Evolutionary conservation across 164 flowering plant species (phyloP), one percentile per base, ranked within the genome.

Genomic region (Akebia trifoliata): DNA sequence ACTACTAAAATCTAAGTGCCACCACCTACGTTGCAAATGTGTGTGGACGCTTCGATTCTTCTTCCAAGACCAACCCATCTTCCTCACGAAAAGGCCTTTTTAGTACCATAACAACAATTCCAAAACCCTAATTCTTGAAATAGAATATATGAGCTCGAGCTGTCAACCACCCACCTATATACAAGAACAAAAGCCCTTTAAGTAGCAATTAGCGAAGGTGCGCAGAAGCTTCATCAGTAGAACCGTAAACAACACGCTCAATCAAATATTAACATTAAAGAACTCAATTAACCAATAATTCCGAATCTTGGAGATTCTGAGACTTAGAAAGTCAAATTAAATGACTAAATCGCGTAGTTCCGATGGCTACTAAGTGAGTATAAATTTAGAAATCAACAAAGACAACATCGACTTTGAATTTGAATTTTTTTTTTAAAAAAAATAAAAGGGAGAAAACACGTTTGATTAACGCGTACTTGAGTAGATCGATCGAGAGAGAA

Each of bases 51-150:
- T 68, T 80, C 12, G 69, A 18, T 21, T 38, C 66, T 40, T 46
- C 57, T 21, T 25, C 46, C 22, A 43, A 20, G 2, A 18, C 63
- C 45, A 54, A 32, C 2, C 46, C 60, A n/a, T 35, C 57, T 39
- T 65, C 71, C 45, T 38, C 71, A 35, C 9, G 35, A 46, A 43
- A 66, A 34, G 22, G 26, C 72, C 80, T 66, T 50, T 76, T 80
- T 17, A 15, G 57, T 39, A 61, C 72, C 81, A 80, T 74, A 57
- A 29, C 15, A 62, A 20, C 28, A 56, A 21, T 39, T 39, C 48
- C 12, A 39, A 48, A 29, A 9, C 35, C 32, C 42, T 24, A 47
- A 21, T 6, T 10, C 43, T 24, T 8, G 48, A 26, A 29, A 45
- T 56, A 40, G 10, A 30, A 40, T 38, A 24, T 29, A 8, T 34